Percentiles rank a stretch among this genome's conserved stretches.
These are phyloP conservation scores for Ottelia alismoides DNA, from an alignment of 106 monocot species.

Conservation along the genomic window DNA sequence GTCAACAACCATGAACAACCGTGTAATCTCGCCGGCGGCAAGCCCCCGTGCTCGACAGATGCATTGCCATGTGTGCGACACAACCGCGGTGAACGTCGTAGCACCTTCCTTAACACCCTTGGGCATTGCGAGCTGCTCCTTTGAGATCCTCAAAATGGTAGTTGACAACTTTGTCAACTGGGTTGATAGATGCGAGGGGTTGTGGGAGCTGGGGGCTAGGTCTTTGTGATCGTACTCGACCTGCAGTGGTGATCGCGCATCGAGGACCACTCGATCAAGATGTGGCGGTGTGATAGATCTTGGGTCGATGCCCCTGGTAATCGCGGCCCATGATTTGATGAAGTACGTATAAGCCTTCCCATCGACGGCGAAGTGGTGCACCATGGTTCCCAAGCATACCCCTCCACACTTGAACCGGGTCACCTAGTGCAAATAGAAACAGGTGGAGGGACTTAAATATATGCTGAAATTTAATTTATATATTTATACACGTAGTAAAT, in stretches of 20 bases:
- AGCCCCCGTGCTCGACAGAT: not conserved
- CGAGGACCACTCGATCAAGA: constrained; percentile 34
- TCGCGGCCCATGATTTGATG: constrained; percentile 43
- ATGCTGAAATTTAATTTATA: not conserved
- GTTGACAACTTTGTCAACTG: no score
- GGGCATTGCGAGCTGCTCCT: not conserved
- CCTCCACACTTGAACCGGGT: constrained; percentile 61
- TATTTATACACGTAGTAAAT: no score
- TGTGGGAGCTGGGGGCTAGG: not conserved
- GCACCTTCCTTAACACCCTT: not conserved
- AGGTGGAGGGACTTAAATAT: not conserved
- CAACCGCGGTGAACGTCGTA: not conserved
- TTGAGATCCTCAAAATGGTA: not conserved
- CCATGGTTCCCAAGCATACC: constrained; percentile 30
- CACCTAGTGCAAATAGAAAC: constrained; percentile 5
- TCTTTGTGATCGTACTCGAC: constrained; percentile 21
- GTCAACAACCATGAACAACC: not conserved
- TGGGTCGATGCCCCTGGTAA: constrained; percentile 19
- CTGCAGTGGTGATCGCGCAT: constrained; percentile 20
- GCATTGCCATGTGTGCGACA: not conserved
- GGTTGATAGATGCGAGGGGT: not conserved
- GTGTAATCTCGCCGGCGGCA: not conserved
- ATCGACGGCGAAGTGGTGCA: constrained; percentile 26
- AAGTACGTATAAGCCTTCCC: constrained; percentile 24
- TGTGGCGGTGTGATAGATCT: constrained; percentile 15